phyloP scores from a whole-genome alignment of 139 green algal genomes.

The Chlamydomonas schloesseri region DNA sequence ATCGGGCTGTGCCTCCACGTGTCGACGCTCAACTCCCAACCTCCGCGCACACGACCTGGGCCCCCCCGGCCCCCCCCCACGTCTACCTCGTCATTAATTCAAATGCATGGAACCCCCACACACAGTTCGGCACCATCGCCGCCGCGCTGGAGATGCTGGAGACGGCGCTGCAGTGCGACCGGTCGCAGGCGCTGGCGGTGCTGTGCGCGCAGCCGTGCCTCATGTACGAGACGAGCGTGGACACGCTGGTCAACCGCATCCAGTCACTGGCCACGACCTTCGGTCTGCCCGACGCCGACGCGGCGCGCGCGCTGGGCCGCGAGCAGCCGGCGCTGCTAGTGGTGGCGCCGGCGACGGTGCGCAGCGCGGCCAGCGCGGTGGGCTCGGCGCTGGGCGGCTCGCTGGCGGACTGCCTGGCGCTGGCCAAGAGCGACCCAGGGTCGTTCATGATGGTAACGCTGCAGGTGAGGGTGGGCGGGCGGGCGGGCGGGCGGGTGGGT shows the following conservation, averaged over 20 bases:
- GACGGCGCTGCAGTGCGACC: neutral
- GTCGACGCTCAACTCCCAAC: no score
- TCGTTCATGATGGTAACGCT: constrained; percentile 10
- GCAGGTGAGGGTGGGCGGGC: constrained; percentile 1
- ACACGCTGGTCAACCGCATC: constrained; percentile 15
- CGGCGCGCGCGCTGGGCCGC: neutral
- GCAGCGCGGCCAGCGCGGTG: neutral
- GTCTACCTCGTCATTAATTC: neutral
- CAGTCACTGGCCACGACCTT: constrained; percentile 46
- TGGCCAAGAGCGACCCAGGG: constrained; percentile 21
- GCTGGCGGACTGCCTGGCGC: neutral
- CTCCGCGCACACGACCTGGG: no score
- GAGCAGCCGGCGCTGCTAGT: constrained; percentile 47
- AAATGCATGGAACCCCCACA: no score
- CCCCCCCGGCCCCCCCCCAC: no score
- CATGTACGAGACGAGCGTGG: constrained; percentile 53
- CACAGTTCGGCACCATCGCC: constrained; percentile 41
- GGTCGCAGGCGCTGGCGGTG: constrained; percentile 43
- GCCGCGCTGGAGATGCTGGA: constrained; percentile 42
- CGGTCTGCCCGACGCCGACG: neutral
- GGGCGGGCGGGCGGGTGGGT: neutral
- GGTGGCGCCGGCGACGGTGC: constrained; percentile 43
- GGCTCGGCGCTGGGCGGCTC: neutral
- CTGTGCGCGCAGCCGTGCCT: constrained; percentile 55
- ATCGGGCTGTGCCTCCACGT: no score